phyloP scores from a whole-genome alignment of 768 basidiomycete genomes.

The Boletus rufocinnamomeus region DNA sequence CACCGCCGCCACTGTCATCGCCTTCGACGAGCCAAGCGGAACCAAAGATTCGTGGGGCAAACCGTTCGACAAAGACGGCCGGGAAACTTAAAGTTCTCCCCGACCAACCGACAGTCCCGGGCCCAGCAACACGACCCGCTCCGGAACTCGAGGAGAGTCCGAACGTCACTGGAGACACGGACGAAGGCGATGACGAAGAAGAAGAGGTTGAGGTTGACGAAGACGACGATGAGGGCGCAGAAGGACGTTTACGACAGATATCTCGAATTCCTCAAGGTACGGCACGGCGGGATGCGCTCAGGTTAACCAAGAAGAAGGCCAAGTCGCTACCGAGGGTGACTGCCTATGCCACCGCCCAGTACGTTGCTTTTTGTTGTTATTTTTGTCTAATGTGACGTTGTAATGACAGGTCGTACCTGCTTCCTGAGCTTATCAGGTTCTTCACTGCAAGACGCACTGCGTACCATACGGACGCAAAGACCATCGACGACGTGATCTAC shows the following conservation, averaged over 20 bases:
- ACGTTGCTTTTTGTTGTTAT: conserved; percentile 12
- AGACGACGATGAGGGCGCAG: conserved; percentile 54
- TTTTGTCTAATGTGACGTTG: background rate
- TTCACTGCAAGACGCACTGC: conserved; percentile 80
- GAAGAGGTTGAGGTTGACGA: conserved; percentile 54
- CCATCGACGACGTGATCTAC: conserved; percentile 94
- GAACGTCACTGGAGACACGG: conserved; percentile 60
- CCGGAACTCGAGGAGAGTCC: conserved; percentile 43
- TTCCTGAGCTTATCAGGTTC: conserved; percentile 86
- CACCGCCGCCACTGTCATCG: conserved; percentile 15
- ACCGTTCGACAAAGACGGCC: conserved; percentile 77
- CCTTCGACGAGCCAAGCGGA: conserved; percentile 34
- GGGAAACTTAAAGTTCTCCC: conserved; percentile 89
- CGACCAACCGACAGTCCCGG: conserved; percentile 67
- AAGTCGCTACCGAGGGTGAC: conserved; percentile 92
- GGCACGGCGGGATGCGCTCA: conserved; percentile 86
- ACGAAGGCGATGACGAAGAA: conserved; percentile 68
- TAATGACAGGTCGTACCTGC: conserved; percentile 74
- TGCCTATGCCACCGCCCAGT: conserved; percentile 94
- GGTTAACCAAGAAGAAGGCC: conserved; percentile 91
- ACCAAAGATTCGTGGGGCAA: conserved; percentile 67
- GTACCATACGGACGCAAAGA: conserved; percentile 83
- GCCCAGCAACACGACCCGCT: conserved; percentile 32
- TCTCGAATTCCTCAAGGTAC: conserved; percentile 93
- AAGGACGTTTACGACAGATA: conserved; percentile 67